Evolutionary conservation across 805 yeast genomes (phyloP).

Genomic region (Wickerhamiella azymoides): DNA sequence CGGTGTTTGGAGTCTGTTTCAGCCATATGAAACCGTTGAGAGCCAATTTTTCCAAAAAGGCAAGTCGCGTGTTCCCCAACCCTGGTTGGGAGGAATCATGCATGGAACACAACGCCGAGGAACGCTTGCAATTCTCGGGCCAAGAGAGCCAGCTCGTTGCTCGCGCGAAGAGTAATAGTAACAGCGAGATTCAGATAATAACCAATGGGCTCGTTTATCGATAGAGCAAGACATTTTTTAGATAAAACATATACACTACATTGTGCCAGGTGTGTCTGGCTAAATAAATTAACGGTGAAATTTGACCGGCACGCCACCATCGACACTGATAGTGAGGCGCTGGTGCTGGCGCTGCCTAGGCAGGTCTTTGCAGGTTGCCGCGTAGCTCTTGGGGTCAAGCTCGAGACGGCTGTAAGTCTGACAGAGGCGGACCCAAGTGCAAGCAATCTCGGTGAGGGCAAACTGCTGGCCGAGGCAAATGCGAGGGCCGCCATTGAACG

Average conservation of each 20-base stretch:
- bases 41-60: too few species aligned
- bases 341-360: slow-evolving; percentile 6
- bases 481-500: slow-evolving; percentile 37
- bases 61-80: too few species aligned
- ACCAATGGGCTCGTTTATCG: too few species aligned
- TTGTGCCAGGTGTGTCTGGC: background rate
- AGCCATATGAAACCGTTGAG: too few species aligned
- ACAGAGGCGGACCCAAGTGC: slow-evolving; percentile 11
- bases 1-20: too few species aligned
- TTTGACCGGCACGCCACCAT: slow-evolving; percentile 8
- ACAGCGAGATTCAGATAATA: too few species aligned
- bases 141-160: too few species aligned
- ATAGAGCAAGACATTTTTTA: too few species aligned
- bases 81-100: too few species aligned
- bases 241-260: background rate
- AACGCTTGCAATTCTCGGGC: too few species aligned
- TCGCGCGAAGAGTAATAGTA: too few species aligned
- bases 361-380: background rate
- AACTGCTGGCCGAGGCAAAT: slow-evolving; percentile 38
- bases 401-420: slow-evolving; percentile 19
- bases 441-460: slow-evolving; percentile 32
- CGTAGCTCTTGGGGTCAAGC: slow-evolving; percentile 26
- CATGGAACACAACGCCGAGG: too few species aligned
- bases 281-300: slow-evolving; percentile 2
- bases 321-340: slow-evolving; percentile 6